These are phyloP conservation scores for Carpinus fangiana DNA, from an alignment of 306 rosid genomes.

Conservation along the genomic window DNA sequence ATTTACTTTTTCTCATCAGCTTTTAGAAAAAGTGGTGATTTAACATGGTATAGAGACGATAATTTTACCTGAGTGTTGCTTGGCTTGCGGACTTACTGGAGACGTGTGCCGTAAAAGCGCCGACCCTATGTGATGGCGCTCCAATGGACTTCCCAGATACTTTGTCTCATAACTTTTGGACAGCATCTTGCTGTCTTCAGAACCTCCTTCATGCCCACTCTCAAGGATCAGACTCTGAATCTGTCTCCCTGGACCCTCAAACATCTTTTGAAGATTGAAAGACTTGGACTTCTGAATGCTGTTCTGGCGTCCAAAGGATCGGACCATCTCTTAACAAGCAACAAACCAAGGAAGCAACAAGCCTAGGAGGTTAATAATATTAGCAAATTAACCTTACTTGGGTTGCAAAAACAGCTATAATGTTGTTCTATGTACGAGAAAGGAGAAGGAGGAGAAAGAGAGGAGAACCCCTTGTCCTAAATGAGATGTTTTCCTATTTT, in stretches of 20 bases:
- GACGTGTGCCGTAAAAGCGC: slow-evolving; percentile 11
- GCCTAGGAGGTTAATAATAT: background rate
- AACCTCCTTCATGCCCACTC: slow-evolving; percentile 33
- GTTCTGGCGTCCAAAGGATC: slow-evolving; percentile 44
- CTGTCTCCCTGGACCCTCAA: slow-evolving; percentile 62
- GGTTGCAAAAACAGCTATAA: background rate
- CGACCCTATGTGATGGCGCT: slow-evolving; percentile 26
- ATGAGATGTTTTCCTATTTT: slow-evolving; percentile 9
- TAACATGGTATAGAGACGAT: background rate
- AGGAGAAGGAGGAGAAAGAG: slow-evolving; percentile 19
- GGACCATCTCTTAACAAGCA: slow-evolving; percentile 57
- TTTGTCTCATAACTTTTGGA: slow-evolving; percentile 35
- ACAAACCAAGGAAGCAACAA: slow-evolving; percentile 22
- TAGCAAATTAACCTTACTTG: background rate
- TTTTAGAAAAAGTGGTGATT: too few species aligned
- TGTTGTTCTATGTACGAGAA: slow-evolving; percentile 25
- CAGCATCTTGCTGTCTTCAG: slow-evolving; percentile 19
- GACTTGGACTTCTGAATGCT: slow-evolving; percentile 67
- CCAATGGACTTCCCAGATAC: slow-evolving; percentile 5
- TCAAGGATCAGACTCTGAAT: slow-evolving; percentile 52
- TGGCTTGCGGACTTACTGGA: slow-evolving; percentile 31
- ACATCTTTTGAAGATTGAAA: slow-evolving; percentile 65
- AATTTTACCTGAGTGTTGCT: slow-evolving; percentile 45
- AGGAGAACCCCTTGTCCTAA: slow-evolving; percentile 29
- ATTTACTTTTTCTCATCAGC: too few species aligned